Evolutionary conservation across 176 grass and related monocot genomes (phyloP).

Genomic region (Ampelocalamus luodianensis): DNA sequence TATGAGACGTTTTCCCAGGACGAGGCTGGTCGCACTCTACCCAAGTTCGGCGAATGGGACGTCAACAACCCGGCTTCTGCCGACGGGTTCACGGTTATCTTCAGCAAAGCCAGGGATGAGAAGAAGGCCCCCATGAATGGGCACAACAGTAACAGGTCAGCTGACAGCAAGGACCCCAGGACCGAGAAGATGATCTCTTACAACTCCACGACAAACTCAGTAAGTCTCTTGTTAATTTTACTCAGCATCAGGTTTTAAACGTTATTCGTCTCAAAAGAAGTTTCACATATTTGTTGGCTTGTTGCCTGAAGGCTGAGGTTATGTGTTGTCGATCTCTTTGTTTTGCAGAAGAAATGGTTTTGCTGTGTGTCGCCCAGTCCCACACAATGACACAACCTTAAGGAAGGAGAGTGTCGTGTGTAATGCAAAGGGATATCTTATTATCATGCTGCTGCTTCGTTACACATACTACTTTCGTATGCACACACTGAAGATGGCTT

Average conservation of each 20-base stretch:
- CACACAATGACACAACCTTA: constrained; percentile 62
- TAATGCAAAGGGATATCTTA: constrained; percentile 24
- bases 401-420: constrained; percentile 36
- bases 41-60: constrained; percentile 91
- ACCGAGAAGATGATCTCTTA: constrained; percentile 42
- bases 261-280: background rate
- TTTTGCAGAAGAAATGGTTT: constrained; percentile 88
- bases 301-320: background rate
- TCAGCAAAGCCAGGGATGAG: constrained; percentile 95
- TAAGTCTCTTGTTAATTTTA: background rate
- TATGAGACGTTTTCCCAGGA: constrained; percentile 34
- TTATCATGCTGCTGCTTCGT: constrained; percentile 34
- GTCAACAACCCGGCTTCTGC: constrained; percentile 88
- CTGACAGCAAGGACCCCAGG: constrained; percentile 58
- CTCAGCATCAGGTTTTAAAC: background rate
- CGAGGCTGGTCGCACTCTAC: constrained; percentile 64
- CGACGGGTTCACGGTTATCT: constrained; percentile 88
- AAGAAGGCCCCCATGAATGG: constrained; percentile 57
- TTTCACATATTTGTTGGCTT: background rate
- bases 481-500: constrained; percentile 39
- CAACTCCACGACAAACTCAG: constrained; percentile 51
- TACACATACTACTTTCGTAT: constrained; percentile 43
- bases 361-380: constrained; percentile 82
- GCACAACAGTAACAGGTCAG: constrained; percentile 46
- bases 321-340: background rate